These are phyloP conservation scores for Linaria vulgaris DNA, from an alignment of 257 asterid genomes.

Conservation along the genomic window DNA sequence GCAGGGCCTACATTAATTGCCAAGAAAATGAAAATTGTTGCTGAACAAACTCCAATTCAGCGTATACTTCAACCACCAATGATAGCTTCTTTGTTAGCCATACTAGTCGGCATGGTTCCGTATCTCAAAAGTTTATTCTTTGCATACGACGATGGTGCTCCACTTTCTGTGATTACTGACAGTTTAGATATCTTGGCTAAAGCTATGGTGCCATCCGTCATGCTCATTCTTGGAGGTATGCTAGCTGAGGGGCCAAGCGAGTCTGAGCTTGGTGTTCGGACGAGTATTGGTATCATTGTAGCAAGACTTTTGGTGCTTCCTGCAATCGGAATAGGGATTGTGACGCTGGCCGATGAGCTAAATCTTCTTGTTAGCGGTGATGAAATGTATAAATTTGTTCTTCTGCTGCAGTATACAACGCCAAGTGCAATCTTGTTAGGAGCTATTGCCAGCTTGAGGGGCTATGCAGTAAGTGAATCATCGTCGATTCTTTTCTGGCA, in stretches of 20 bases:
- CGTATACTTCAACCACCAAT: constrained; percentile 88
- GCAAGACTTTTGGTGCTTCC: constrained; percentile 81
- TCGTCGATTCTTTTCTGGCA: constrained; percentile 95
- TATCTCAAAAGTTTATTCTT: constrained; percentile 56
- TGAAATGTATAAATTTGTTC: constrained; percentile 74
- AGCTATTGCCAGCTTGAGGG: constrained; percentile 86
- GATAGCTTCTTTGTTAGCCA: constrained; percentile 71
- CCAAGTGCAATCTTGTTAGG: constrained; percentile 94
- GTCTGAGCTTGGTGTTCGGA: constrained; percentile 69
- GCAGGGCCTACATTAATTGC: constrained; percentile 82
- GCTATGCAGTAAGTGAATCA: constrained; percentile 85
- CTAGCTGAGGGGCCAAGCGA: constrained; percentile 88
- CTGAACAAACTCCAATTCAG: constrained; percentile 70
- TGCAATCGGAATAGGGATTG: constrained; percentile 60
- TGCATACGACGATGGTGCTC: constrained; percentile 68
- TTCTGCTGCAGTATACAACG: constrained; percentile 78
- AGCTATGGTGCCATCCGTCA: constrained; percentile 91
- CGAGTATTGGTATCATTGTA: constrained; percentile 62
- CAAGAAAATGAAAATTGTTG: constrained; percentile 68
- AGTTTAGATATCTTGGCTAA: constrained; percentile 79
- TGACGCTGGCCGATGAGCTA: constrained; percentile 54
- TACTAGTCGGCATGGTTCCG: constrained; percentile 75
- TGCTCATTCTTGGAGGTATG: constrained; percentile 94
- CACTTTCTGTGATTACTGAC: constrained; percentile 69
- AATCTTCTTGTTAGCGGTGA: constrained; percentile 55